These are phyloP conservation scores for Rhynchosporium graminicola DNA, from an alignment of 2,329 filamentous ascomycete genomes.

Conservation along the genomic window DNA sequence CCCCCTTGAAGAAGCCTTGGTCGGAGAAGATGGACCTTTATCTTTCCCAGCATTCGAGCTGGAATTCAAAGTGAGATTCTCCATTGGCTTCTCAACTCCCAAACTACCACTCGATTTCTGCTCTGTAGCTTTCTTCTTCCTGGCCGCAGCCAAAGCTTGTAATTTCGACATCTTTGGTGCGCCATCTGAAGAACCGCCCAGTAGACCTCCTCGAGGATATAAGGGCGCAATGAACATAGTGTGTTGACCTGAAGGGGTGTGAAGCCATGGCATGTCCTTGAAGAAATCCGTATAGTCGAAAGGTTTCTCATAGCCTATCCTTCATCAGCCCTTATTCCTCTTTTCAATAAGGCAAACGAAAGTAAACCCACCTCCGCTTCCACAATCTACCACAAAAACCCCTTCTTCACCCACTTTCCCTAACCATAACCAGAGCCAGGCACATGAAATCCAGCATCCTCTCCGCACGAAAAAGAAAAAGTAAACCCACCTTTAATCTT, in stretches of 20 bases:
- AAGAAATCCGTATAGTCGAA: conserved; percentile 66
- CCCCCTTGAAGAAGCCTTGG: conserved; percentile 21
- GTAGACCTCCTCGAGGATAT: conserved; percentile 63
- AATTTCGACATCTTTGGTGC: conserved; percentile 82
- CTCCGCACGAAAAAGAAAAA: conserved; percentile 18
- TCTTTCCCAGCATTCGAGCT: conserved; percentile 8
- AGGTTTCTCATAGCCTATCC: conserved; percentile 31
- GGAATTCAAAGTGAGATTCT: conserved; percentile 25
- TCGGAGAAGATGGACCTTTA: background rate
- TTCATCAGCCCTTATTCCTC: conserved; percentile 5
- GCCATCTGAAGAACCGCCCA: conserved; percentile 71
- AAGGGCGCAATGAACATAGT: conserved; percentile 64
- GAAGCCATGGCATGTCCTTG: conserved; percentile 81
- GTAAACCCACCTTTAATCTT: conserved; percentile 39
- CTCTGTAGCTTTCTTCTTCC: conserved; percentile 78
- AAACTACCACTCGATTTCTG: conserved; percentile 43
- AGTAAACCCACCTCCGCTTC: conserved; percentile 39
- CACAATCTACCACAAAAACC: conserved; percentile 7
- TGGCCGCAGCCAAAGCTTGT: conserved; percentile 81
- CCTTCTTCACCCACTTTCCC: background rate
- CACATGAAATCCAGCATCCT: background rate
- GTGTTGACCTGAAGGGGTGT: conserved; percentile 65
- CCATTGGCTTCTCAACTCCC: conserved; percentile 36
- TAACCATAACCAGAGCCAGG: background rate
- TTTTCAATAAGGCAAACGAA: conserved; percentile 14